Conservation (phyloP, 2,329 filamentous ascomycete species). For the Ustulina deusta region DNA sequence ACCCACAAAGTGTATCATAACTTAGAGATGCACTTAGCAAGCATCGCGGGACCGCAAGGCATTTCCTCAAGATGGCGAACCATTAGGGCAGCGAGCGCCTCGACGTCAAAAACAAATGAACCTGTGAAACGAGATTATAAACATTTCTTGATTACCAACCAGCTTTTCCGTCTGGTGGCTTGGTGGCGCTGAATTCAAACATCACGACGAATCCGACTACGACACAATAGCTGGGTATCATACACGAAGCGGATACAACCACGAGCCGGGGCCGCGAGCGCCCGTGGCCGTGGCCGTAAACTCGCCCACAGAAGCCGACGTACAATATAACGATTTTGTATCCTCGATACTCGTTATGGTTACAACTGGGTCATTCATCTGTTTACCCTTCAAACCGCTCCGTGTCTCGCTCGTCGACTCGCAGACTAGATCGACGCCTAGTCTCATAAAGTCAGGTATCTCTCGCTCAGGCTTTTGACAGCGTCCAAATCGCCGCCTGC, state of each 20-base stretch:
- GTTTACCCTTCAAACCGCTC: too few species aligned
- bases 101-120: too few species aligned
- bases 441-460: constrained; percentile 44
- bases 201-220: background rate
- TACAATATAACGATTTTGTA: background rate
- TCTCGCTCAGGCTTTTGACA: constrained; percentile 42
- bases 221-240: background rate
- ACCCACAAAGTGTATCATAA: too few species aligned
- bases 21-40: too few species aligned
- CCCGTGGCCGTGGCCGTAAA: background rate
- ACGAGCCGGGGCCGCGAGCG: too few species aligned
- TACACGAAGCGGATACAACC: background rate
- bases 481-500: constrained; percentile 46
- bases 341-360: background rate
- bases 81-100: too few species aligned
- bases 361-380: background rate
- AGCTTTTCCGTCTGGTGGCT: background rate
- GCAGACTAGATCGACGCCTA: background rate
- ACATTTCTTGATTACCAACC: background rate
- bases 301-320: background rate
- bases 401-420: background rate
- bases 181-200: background rate
- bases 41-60: too few species aligned
- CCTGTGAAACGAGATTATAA: too few species aligned
- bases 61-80: background rate